Evolutionary conservation across 1,139 yeast species (phyloP), one percentile per base, ranked within the genome.

Genomic region (Suhomyces ambrosiae): DNA sequence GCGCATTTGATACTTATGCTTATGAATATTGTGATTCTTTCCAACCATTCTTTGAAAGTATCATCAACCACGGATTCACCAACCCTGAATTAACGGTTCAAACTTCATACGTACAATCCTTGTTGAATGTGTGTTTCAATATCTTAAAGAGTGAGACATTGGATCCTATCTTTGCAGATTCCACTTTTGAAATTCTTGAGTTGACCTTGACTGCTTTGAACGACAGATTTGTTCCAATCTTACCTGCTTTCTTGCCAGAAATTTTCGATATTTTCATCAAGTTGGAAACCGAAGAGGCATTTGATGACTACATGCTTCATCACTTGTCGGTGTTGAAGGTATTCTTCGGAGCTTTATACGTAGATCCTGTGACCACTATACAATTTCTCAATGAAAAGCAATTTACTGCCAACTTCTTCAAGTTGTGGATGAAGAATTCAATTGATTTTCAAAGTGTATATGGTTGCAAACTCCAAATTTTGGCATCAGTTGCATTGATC

Each of bases 401-500:
- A 11, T 69, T 71, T 47, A 53, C 62, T 6, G 53, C 56, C 24
- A 54, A 61, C 27, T 72, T 74, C 47, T 65, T 65, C 54, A 68
- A 69, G 43, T 60, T 75, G 42, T 76, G 81, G 81, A 62, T 75
- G 44, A 65, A 71, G 44, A 61, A 74, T 48, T 64, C 71, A 24
- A 67, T 58, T 22, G 71, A 68, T 45, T 71, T 75, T 60, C 74
- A 68, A 46, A 75, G 80, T 52, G 82, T 76, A 13, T 76, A 76
- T 45, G 82, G 81, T 16, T 68, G 80, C 46, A 78, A 77, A 50
- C 59, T 77, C 30, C 80, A 78, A 53, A 68, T 75, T 5, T 57
- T 76, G 50, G 68, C 78, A 1, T 53, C 65, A 23, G 52, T 67
- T 38, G 46, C 70, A 3, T 55, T 72, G 17, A 45, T 70, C 15